Base-by-base conservation (phyloP, 148 eudicot genomes). In the Pharnaceum exiguum region DNA sequence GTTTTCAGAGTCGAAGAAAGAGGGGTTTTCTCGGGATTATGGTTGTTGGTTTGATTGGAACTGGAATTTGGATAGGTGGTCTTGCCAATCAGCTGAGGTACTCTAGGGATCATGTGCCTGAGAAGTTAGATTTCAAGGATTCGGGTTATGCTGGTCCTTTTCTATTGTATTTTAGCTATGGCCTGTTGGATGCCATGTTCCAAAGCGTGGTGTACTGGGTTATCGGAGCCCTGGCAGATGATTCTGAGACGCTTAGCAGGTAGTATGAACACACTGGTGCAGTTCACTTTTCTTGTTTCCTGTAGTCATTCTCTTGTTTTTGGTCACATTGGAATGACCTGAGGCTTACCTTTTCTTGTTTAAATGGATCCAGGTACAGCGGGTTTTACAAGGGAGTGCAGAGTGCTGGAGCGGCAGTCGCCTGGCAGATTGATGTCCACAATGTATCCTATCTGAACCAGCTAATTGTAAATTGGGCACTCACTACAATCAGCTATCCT, bases 201-300 rank as follows among this genome's bases (percentile, higher is more conserved):
- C 99, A 93, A 77, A 86, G 95, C 71, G 70, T 89, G 96, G 83
- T 93, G 52, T 93, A 89, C 54, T 93, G 99, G 99, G 73, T 93
- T 7, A 86, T 88, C 61, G 96, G 99, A 59, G 81, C 86, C 9
- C 74, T 89, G 67, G 99, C 99, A 13, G 79, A 86, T 60, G 89
- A 89, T 77, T 81, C 99, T 0, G 85, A 78, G 74, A 77, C 84
- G 13, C 96, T 93, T 53, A 89, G 96, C 95, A 84, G 98, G 98
- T 93, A 73, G 40, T 5, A 55, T 25, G 4, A 18, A 33, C 51
- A 16, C 11, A 7, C 9, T 31, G 26, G 4, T 57, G 10, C 23
- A 7, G 2, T 18, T 2, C 0, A 12, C 40, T 2, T 46, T 13
- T 29, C 18, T 44, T 28, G 32, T 13, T 11, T 10, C 1, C 13